Percentiles rank a stretch among this genome's conserved stretches.
Conservation (phyloP, 345 rosid species). For the Ceriops tagal region DNA sequence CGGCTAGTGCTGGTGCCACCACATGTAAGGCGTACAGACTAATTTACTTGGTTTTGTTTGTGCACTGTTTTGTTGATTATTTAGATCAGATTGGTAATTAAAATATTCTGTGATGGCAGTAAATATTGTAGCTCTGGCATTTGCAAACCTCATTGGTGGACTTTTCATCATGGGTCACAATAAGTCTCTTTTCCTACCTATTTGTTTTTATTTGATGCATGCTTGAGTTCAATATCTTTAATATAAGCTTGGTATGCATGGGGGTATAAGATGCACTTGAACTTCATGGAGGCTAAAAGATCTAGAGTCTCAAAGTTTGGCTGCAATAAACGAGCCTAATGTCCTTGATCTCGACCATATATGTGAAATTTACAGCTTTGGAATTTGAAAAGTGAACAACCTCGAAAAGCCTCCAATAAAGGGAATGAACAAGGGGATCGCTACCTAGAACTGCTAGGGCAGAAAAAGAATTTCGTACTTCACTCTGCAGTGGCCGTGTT, state of each 20-base stretch:
- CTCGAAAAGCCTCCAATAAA: neutral
- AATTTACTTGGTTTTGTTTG: neutral
- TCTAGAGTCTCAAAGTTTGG: too few relatives aligned
- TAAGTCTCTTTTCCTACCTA: constrained; percentile 1
- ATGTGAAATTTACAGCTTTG: constrained; percentile 11
- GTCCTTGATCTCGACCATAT: neutral
- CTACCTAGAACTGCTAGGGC: constrained; percentile 10
- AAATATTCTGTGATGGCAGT: constrained; percentile 4
- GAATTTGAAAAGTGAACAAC: constrained; percentile 13
- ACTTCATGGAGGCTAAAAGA: too few relatives aligned
- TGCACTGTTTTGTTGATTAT: neutral
- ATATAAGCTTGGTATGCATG: too few relatives aligned
- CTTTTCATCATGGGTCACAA: constrained; percentile 11
- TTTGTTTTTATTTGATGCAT: neutral
- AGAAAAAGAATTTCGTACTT: constrained; percentile 9
- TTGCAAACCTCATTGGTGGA: constrained; percentile 25
- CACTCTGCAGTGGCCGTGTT: constrained; percentile 13
- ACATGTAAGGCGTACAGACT: constrained; percentile 14
- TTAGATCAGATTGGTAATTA: neutral
- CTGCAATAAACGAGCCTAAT: neutral
- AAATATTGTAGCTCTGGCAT: constrained; percentile 13
- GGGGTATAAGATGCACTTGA: neutral
- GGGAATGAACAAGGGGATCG: constrained; percentile 11
- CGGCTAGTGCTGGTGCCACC: constrained; percentile 17
- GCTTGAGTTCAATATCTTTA: neutral